Base-by-base conservation (phyloP, 2,329 filamentous ascomycete genomes). In the Claviceps sp. region DNA sequence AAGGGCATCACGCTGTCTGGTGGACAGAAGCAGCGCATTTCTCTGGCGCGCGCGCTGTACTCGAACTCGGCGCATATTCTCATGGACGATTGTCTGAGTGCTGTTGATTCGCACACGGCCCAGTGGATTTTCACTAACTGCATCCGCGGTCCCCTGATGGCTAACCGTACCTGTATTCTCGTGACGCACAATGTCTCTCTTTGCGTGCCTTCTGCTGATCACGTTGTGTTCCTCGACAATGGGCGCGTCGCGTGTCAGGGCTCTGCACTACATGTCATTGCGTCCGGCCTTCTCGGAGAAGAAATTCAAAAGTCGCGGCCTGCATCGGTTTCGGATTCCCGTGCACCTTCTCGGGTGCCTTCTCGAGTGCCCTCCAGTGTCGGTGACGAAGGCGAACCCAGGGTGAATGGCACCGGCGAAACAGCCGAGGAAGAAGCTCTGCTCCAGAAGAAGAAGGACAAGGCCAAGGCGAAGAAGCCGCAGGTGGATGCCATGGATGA, bases 71-170 rank as follows among this genome's bases (percentile, higher is more conserved):
- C 84, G 50, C 91, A 97, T 66, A 71, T 98, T 16, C 77, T 98
- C 11, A 76, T 98, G 48, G 93, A 98, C 62, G 93, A 98, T 66
- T 95, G 94, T 57, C 76, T 98, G 44, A 96, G 90, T 63, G 93
- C 93, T 30, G 93, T 98, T 37, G 93, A 98, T 66, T 94, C 93
- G 3, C 93, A 98, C 61, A 97, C 93, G 0, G 90, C 90, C 2
- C 94, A 96, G 66, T 96, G 94, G 84, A 97, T 98, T 58, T 97
- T 97, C 70, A 86, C 85, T 64, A 86, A 95, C 67, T 95, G 90
- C 54, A 84, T 98, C 57, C 84, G 84, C 60, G 93, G 93, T 2
- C 86, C 88, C 5, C 70, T 98, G 50, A 97, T 98, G 93, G 72
- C 78, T 53, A 77, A 83, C 62, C 82, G 93, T 43, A 97, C 93